Percentiles rank a stretch among this genome's conserved stretches.
These are phyloP conservation scores for Rhizophagus prolifer DNA, from an alignment of 192 early-diverging fungal genomes.

Conservation along the genomic window DNA sequence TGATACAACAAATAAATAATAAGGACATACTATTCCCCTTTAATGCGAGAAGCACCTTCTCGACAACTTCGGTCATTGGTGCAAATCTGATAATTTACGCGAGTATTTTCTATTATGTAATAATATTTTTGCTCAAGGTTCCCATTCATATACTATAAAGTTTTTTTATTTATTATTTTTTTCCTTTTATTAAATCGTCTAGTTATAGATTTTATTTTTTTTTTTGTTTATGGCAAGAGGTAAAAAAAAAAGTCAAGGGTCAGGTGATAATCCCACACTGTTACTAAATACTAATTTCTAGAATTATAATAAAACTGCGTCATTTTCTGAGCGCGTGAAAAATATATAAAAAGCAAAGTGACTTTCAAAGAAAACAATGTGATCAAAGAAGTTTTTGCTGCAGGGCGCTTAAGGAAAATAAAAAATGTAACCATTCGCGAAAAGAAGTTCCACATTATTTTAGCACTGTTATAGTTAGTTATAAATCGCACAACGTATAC, in stretches of 20 bases:
- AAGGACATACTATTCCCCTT: slow-evolving; percentile 25
- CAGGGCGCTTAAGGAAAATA: no score
- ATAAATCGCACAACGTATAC: no score
- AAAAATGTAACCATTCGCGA: no score
- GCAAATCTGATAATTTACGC: neutral
- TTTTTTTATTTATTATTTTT: neutral
- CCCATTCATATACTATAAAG: neutral
- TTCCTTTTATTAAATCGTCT: no score
- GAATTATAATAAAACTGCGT: neutral
- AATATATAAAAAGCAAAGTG: neutral
- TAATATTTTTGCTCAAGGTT: neutral
- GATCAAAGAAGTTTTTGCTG: neutral
- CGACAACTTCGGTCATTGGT: slow-evolving; percentile 22
- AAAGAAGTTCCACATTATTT: no score
- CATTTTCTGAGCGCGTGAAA: neutral
- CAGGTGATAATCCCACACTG: no score
- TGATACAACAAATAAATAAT: neutral
- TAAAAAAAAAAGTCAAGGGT: no score
- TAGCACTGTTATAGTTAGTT: no score
- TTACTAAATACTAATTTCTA: no score
- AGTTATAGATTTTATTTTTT: no score
- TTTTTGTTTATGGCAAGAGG: no score
- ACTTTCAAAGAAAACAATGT: neutral
- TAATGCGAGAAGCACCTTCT: slow-evolving; percentile 9
- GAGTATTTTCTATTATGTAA: neutral